Evolutionary conservation across 2,329 filamentous ascomycete genomes (phyloP).

Genomic region (Amylocarpus encephaloides): DNA sequence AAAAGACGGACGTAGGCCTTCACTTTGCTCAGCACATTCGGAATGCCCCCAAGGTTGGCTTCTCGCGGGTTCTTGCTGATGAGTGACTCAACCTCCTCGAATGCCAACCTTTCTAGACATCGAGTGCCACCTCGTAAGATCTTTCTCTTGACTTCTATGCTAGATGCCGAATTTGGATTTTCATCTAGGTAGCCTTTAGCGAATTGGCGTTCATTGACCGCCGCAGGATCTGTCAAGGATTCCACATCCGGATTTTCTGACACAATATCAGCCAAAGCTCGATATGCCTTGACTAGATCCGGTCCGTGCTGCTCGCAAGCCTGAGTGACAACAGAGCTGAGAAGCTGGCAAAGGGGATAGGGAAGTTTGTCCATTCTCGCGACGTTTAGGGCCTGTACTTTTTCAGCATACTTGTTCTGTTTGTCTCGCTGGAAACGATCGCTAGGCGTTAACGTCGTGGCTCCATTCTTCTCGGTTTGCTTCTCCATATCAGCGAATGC

Average conservation of each 20-base stretch:
- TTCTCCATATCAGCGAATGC: constrained; percentile 64
- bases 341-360: constrained; percentile 70
- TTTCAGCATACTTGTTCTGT: constrained; percentile 72
- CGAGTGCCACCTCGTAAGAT: constrained; percentile 74
- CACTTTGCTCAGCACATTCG: constrained; percentile 83
- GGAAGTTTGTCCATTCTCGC: constrained; percentile 58
- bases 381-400: constrained; percentile 72
- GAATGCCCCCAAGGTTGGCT: constrained; percentile 82
- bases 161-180: constrained; percentile 54
- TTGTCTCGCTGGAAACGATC: constrained; percentile 77
- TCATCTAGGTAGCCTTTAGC: constrained; percentile 72
- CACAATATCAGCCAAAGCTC: constrained; percentile 72
- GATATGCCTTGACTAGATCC: constrained; percentile 76
- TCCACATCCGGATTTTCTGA: constrained; percentile 61
- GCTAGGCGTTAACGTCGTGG: constrained; percentile 49
- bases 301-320: constrained; percentile 64
- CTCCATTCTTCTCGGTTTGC: constrained; percentile 43
- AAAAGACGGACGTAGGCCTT: constrained; percentile 85
- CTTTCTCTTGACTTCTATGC: constrained; percentile 64
- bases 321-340: constrained; percentile 66
- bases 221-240: constrained; percentile 53
- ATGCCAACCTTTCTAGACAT: constrained; percentile 78
- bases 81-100: constrained; percentile 66
- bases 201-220: constrained; percentile 70
- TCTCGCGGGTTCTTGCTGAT: constrained; percentile 81